A percentile compares a stretch with the other conserved stretches of the same genome.
phyloP scores from a whole-genome alignment of 441 rosid genomes.

The Erodium moschatum region DNA sequence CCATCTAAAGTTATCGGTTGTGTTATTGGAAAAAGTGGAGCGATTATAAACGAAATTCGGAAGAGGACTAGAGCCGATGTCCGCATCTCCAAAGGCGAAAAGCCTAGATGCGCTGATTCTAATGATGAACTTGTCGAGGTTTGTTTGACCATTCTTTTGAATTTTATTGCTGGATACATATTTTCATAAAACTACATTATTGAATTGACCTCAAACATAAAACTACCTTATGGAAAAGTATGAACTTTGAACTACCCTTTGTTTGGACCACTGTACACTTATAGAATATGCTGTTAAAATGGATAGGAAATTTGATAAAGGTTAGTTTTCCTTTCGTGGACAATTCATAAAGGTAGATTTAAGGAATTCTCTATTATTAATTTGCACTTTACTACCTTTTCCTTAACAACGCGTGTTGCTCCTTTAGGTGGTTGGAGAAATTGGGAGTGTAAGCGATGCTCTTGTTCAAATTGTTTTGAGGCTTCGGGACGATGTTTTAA shows the following conservation, averaged over 20 bases:
- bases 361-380: too few relatives aligned
- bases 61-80: constrained; percentile 69
- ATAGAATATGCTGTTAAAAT: too few relatives aligned
- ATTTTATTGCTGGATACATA: background rate
- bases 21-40: constrained; percentile 86
- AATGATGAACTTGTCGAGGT: constrained; percentile 90
- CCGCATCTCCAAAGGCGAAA: constrained; percentile 64
- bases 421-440: constrained; percentile 66
- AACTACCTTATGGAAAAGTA: too few relatives aligned
- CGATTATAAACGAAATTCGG: constrained; percentile 80
- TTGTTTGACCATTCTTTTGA: constrained; percentile 14
- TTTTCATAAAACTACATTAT: background rate
- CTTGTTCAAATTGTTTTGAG: constrained; percentile 79
- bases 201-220: too few relatives aligned
- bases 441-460: constrained; percentile 68
- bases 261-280: too few relatives aligned
- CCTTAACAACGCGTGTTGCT: background rate
- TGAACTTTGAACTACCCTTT: too few relatives aligned
- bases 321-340: too few relatives aligned
- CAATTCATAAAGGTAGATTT: too few relatives aligned
- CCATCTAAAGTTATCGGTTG: constrained; percentile 89
- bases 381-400: background rate
- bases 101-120: constrained; percentile 59
- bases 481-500: constrained; percentile 80
- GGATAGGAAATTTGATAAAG: too few relatives aligned